These are phyloP conservation scores for Aurifilum marmelostoma DNA, from an alignment of 2,329 filamentous ascomycete species.

Conservation along the genomic window DNA sequence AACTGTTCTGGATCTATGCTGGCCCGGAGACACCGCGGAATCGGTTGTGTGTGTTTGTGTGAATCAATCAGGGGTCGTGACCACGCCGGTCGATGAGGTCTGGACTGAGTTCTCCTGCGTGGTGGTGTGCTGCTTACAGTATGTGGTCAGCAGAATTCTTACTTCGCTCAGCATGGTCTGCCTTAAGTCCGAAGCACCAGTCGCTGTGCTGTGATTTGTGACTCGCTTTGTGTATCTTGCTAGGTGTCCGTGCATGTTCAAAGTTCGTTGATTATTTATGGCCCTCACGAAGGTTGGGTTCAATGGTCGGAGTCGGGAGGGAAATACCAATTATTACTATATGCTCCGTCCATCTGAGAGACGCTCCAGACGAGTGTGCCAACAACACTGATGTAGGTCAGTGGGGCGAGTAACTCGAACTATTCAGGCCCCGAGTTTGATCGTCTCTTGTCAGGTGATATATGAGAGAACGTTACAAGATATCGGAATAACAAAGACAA, in stretches of 20 bases:
- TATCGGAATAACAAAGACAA: not conserved
- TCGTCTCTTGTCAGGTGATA: not conserved
- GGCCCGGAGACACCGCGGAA: not conserved
- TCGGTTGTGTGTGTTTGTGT: not conserved
- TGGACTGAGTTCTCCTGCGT: not conserved
- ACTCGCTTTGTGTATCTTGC: too few relatives aligned
- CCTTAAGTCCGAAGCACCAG: slow-evolving; percentile 1
- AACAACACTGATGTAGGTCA: not conserved
- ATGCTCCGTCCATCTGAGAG: not conserved
- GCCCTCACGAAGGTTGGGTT: not conserved
- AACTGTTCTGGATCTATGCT: not conserved
- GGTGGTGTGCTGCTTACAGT: too few relatives aligned
- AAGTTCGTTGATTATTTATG: not conserved
- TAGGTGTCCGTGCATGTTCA: not conserved
- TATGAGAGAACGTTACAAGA: not conserved
- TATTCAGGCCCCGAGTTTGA: not conserved
- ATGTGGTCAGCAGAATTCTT: not conserved
- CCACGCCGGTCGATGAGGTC: not conserved
- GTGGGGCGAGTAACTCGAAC: not conserved
- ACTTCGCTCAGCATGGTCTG: too few relatives aligned
- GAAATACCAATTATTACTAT: not conserved
- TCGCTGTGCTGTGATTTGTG: not conserved
- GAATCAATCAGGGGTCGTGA: not conserved
- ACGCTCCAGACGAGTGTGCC: not conserved
- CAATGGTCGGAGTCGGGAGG: not conserved